Evolutionary conservation across 371 early-diverging fungal genomes (phyloP).

Genomic region (Saksenaea oblongispora): DNA sequence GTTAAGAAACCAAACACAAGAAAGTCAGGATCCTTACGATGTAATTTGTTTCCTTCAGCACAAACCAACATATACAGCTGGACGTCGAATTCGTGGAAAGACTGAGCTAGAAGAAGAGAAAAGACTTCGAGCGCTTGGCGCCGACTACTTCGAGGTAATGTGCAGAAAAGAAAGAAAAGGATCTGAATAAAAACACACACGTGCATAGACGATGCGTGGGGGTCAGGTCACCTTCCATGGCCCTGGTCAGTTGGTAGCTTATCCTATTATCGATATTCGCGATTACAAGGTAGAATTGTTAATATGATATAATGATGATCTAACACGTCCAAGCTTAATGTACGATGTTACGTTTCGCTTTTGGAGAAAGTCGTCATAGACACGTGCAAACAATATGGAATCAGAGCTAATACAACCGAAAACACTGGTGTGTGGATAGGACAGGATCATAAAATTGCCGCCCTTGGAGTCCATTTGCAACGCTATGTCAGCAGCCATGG

Average conservation of each 20-base stretch:
- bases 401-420: conserved; percentile 69
- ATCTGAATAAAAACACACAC: not conserved
- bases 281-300: conserved; percentile 50
- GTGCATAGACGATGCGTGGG: conserved; percentile 69
- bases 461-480: conserved; percentile 85
- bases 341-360: conserved; percentile 77
- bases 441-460: conserved; percentile 74
- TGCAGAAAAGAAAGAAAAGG: not conserved
- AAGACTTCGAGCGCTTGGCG: conserved; percentile 62
- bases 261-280: conserved; percentile 88
- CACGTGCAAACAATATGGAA: conserved; percentile 63
- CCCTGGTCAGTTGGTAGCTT: conserved; percentile 95
- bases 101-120: conserved; percentile 53
- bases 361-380: conserved; percentile 81
- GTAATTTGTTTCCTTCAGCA: conserved; percentile 85
- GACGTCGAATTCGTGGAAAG: conserved; percentile 77
- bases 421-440: conserved; percentile 90
- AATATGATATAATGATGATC: not conserved
- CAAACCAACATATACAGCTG: conserved; percentile 89
- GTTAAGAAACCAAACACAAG: conserved; percentile 8
- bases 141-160: conserved; percentile 77
- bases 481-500: conserved; percentile 93
- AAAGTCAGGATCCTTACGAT: conserved; percentile 41
- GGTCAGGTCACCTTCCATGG: conserved; percentile 98
- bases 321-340: conserved; percentile 50